These are phyloP conservation scores for Hypomontagnella monticulosa DNA, from an alignment of 495 filamentous ascomycete species.

Conservation along the genomic window DNA sequence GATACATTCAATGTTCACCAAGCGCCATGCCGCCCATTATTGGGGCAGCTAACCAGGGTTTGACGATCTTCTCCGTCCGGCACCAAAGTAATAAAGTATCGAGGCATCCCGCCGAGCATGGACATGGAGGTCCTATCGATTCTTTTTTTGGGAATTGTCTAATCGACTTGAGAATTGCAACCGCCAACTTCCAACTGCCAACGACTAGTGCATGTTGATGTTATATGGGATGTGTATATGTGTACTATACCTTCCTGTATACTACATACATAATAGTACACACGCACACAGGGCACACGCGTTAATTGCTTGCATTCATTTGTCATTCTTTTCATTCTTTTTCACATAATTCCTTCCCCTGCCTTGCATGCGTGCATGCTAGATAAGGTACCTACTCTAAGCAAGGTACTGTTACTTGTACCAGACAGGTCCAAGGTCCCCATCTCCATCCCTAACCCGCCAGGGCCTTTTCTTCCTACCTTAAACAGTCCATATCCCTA, in stretches of 20 bases:
- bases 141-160: slow-evolving; percentile 28
- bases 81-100: slow-evolving; percentile 46
- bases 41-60: slow-evolving; percentile 44
- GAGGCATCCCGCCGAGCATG: slow-evolving; percentile 35
- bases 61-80: slow-evolving; percentile 38
- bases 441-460: too few relatives aligned
- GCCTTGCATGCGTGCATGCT: slow-evolving; percentile 34
- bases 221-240: background rate
- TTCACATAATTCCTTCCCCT: slow-evolving; percentile 9
- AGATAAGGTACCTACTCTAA: slow-evolving; percentile 30
- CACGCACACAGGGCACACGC: slow-evolving; percentile 1
- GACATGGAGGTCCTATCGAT: slow-evolving; percentile 6
- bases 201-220: slow-evolving; percentile 5
- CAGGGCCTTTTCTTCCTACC: background rate
- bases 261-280: too few relatives aligned
- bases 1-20: slow-evolving; percentile 26
- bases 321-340: slow-evolving; percentile 21
- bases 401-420: slow-evolving; percentile 1
- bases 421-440: too few relatives aligned
- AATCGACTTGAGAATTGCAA: background rate
- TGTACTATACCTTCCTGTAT: background rate
- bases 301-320: slow-evolving; percentile 37
- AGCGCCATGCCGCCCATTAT: slow-evolving; percentile 50
- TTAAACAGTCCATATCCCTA: slow-evolving; percentile 2
- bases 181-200: slow-evolving; percentile 15